A percentile compares a stretch with the other conserved stretches of the same genome.
Evolutionary conservation across 2,329 filamentous ascomycete species (phyloP).

Genomic region (Botrytis sinoallii): DNA sequence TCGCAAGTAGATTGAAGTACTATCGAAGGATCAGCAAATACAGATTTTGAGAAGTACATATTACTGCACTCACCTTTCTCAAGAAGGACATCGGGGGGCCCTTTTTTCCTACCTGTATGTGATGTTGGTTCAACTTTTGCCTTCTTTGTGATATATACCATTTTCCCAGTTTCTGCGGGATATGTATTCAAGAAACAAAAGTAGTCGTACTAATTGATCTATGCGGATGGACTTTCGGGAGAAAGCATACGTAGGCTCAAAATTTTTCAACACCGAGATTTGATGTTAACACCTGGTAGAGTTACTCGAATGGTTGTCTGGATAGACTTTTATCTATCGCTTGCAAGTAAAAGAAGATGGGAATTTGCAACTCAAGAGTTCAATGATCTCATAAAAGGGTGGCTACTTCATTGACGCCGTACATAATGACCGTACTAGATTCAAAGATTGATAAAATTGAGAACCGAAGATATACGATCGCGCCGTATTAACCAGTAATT

Average conservation of each 20-base stretch:
- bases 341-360: background rate
- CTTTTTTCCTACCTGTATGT: background rate
- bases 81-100: background rate
- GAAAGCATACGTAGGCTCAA: background rate
- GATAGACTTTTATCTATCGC: background rate
- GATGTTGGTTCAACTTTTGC: background rate
- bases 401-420: rapidly evolving
- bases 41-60: rapidly evolving
- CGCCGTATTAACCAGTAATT: no score
- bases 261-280: background rate
- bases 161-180: rapidly evolving
- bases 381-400: no score
- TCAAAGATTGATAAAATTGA: background rate
- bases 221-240: background rate
- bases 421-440: background rate
- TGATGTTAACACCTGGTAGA: no score
- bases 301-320: background rate
- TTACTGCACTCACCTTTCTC: background rate
- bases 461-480: background rate
- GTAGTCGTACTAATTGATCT: background rate
- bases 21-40: background rate
- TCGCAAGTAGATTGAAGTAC: background rate
- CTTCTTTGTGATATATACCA: background rate
- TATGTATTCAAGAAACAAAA: background rate
- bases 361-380: no score